These are phyloP conservation scores for Chrysoporthe puriensis DNA, from an alignment of 2,329 filamentous ascomycete genomes.

Conservation along the genomic window DNA sequence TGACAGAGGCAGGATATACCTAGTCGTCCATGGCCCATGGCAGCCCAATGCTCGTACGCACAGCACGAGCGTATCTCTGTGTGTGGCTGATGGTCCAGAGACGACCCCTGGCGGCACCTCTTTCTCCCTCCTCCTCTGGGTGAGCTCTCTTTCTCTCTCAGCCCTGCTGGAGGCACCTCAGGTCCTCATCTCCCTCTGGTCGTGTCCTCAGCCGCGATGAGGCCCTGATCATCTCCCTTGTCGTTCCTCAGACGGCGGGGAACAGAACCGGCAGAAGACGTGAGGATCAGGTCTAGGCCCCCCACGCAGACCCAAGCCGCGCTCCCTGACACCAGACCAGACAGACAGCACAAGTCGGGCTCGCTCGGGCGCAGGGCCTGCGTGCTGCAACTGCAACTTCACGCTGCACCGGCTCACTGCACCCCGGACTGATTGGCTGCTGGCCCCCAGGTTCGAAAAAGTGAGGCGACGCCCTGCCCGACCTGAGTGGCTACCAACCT, in stretches of 20 bases:
- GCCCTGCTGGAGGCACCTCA: too few relatives aligned
- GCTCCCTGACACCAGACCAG: not conserved
- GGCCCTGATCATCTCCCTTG: not conserved
- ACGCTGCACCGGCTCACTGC: not conserved
- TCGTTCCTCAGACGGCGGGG: conserved; percentile 1
- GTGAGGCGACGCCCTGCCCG: conserved; percentile 12
- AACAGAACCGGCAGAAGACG: not conserved
- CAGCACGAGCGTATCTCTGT: not conserved
- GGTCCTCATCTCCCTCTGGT: too few relatives aligned
- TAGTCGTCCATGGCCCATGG: not conserved
- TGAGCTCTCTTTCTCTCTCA: too few relatives aligned
- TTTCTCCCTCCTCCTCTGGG: too few relatives aligned
- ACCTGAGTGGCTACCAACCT: conserved; percentile 3
- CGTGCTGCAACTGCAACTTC: not conserved
- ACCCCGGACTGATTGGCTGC: conserved; percentile 1
- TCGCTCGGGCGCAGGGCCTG: not conserved
- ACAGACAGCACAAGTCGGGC: not conserved
- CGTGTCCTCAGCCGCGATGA: too few relatives aligned
- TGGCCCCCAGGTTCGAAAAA: not conserved
- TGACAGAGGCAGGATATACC: not conserved
- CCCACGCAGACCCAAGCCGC: not conserved
- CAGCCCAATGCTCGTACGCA: not conserved
- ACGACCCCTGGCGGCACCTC: too few relatives aligned
- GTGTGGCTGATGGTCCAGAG: too few relatives aligned
- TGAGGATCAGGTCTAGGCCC: not conserved